Evolutionary conservation across 2,329 filamentous ascomycete species (phyloP).

Genomic region (Aspergillus ustus): DNA sequence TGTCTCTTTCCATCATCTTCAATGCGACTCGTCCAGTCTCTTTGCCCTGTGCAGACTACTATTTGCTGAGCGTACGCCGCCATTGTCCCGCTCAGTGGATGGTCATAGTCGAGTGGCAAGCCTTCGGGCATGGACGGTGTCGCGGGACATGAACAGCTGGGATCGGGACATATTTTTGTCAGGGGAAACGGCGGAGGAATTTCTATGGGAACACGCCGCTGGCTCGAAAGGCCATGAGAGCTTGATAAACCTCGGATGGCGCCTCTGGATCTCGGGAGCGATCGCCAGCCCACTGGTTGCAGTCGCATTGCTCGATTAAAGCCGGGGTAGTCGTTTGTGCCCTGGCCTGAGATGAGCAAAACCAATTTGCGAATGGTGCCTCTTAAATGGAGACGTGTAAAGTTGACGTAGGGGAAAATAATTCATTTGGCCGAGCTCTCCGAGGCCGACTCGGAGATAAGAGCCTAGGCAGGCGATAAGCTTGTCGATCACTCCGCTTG

Average conservation of each 20-base stretch:
- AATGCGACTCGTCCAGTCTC: slow-evolving; percentile 82
- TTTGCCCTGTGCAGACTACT: slow-evolving; percentile 77
- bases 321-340: neutral
- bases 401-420: slow-evolving; percentile 7
- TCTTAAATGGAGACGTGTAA: neutral
- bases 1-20: slow-evolving; percentile 71
- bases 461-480: slow-evolving; percentile 1
- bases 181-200: slow-evolving; percentile 53
- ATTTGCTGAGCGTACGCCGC: slow-evolving; percentile 80
- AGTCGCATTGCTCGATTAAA: slow-evolving; percentile 20
- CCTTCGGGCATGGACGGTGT: slow-evolving; percentile 71
- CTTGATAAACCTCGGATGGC: slow-evolving; percentile 28
- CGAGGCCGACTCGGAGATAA: slow-evolving; percentile 28
- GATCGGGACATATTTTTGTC: slow-evolving; percentile 68
- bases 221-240: slow-evolving; percentile 24
- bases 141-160: slow-evolving; percentile 75
- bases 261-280: slow-evolving; percentile 10
- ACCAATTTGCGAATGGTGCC: neutral
- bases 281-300: slow-evolving; percentile 7
- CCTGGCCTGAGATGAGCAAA: neutral
- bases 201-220: slow-evolving; percentile 34
- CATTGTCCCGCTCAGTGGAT: slow-evolving; percentile 75
- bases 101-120: slow-evolving; percentile 74
- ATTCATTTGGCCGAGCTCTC: slow-evolving; percentile 9
- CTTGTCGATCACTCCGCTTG: neutral